Evolutionary conservation across 768 basidiomycete species (phyloP).

Genomic region (Mycena haematopus): DNA sequence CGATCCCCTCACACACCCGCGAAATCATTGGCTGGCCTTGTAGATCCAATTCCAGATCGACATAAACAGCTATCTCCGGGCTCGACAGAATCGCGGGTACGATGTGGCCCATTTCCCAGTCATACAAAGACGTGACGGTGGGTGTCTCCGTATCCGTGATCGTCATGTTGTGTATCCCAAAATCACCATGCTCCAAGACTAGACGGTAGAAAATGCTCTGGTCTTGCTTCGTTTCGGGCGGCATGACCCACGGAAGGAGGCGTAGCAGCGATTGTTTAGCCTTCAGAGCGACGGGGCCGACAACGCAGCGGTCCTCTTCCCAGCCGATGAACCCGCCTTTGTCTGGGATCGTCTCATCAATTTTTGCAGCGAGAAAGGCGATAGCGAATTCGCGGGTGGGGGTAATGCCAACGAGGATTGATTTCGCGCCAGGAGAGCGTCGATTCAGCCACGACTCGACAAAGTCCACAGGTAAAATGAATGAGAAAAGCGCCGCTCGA

Average conservation of each 20-base stretch:
- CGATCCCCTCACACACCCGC: slow-evolving; percentile 14
- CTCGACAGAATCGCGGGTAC: slow-evolving; percentile 23
- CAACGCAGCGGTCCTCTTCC: slow-evolving; percentile 2
- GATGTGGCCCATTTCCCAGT: slow-evolving; percentile 23
- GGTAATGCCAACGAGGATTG: slow-evolving; percentile 2
- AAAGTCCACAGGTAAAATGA: slow-evolving; percentile 14
- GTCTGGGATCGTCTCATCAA: slow-evolving; percentile 17
- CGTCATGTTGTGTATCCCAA: slow-evolving; percentile 25
- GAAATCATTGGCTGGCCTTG: slow-evolving; percentile 16
- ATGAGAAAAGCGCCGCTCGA: slow-evolving; percentile 18
- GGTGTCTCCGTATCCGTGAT: slow-evolving; percentile 3
- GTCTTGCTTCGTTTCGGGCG: not conserved
- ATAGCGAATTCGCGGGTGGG: slow-evolving; percentile 22
- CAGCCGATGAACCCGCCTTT: slow-evolving; percentile 4
- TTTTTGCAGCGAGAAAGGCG: slow-evolving; percentile 13
- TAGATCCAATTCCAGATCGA: slow-evolving; percentile 13
- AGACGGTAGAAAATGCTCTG: slow-evolving; percentile 7
- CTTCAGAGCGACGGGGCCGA: slow-evolving; percentile 8
- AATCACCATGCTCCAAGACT: slow-evolving; percentile 27
- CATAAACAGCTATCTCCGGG: slow-evolving; percentile 16
- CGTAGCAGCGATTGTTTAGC: slow-evolving; percentile 6
- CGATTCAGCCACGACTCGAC: slow-evolving; percentile 11
- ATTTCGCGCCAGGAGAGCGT: slow-evolving; percentile 3
- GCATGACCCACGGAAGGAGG: slow-evolving; percentile 18
- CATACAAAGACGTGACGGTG: slow-evolving; percentile 20